A percentile compares a stretch with the other conserved stretches of the same genome.
These are phyloP conservation scores for Phytopythium delawarense DNA, from an alignment of 352 stramenopile genomes.

Conservation along the genomic window DNA sequence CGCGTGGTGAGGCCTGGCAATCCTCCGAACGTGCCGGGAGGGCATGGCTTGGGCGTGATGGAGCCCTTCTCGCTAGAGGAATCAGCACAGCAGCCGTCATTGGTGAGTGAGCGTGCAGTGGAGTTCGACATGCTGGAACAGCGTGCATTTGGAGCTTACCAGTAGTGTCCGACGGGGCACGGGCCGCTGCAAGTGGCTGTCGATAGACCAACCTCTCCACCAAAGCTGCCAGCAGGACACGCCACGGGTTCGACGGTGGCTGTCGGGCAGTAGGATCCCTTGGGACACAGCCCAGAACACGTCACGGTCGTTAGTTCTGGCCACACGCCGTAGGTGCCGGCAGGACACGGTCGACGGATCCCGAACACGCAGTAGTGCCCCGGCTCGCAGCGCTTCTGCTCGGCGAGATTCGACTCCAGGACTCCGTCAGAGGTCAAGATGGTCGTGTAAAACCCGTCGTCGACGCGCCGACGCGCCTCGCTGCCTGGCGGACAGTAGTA, in stretches of 20 bases:
- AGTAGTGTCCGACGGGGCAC: constrained; percentile 55
- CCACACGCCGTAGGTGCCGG: constrained; percentile 41
- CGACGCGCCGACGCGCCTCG: constrained; percentile 30
- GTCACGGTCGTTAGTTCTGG: constrained; percentile 19
- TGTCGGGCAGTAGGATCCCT: constrained; percentile 52
- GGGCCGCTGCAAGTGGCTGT: constrained; percentile 36
- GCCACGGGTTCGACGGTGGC: constrained; percentile 36
- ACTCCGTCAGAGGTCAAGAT: constrained; percentile 3
- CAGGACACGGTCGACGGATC: constrained; percentile 45
- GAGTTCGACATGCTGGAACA: background rate
- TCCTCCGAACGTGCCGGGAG: constrained; percentile 37
- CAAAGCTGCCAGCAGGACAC: constrained; percentile 51
- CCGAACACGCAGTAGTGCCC: constrained; percentile 63
- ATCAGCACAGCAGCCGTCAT: background rate
- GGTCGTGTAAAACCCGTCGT: constrained; percentile 50
- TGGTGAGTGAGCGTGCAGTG: background rate
- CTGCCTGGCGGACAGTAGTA: constrained; percentile 61
- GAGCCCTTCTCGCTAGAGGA: constrained; percentile 27
- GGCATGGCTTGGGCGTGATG: constrained; percentile 34
- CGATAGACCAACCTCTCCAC: constrained; percentile 23
- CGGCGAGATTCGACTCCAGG: constrained; percentile 5
- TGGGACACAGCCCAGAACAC: constrained; percentile 42
- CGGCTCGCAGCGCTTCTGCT: constrained; percentile 42
- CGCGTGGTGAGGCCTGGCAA: constrained; percentile 33
- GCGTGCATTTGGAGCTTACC: constrained; percentile 21